phyloP scores from a whole-genome alignment of 441 rosid species.

The Adansonia madagascariensis region DNA sequence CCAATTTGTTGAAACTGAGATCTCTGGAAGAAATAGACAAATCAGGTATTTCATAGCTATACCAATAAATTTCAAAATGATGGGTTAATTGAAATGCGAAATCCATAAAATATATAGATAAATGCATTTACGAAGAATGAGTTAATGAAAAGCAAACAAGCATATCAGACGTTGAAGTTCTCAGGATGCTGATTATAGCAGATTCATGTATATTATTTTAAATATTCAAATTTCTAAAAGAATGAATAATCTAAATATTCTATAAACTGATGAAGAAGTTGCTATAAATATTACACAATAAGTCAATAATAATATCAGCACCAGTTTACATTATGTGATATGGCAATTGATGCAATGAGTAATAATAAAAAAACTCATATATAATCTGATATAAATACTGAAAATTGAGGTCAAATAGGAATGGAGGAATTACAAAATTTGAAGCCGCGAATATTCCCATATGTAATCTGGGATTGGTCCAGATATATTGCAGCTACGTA shows the following conservation, averaged over 20 bases:
- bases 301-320: not conserved
- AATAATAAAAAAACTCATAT: not conserved
- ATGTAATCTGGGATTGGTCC: slow-evolving; percentile 37
- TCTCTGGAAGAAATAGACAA: slow-evolving; percentile 36
- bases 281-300: not conserved
- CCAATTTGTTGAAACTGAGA: slow-evolving; percentile 50
- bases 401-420: not conserved
- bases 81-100: not conserved
- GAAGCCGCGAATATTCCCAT: slow-evolving; percentile 23
- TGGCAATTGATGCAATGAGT: not conserved
- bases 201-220: slow-evolving; percentile 1
- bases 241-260: not conserved
- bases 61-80: not conserved
- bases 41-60: not conserved
- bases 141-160: not conserved
- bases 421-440: slow-evolving; percentile 31
- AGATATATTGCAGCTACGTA: slow-evolving; percentile 50
- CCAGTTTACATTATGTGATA: not conserved
- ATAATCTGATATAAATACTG: not conserved
- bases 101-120: not conserved
- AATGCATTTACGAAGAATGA: slow-evolving; percentile 3
- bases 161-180: not conserved
- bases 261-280: not conserved
- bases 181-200: not conserved
- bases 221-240: not conserved